Conservation (phyloP, 257 asterid genomes). For the Haberlea rhodopensis region DNA sequence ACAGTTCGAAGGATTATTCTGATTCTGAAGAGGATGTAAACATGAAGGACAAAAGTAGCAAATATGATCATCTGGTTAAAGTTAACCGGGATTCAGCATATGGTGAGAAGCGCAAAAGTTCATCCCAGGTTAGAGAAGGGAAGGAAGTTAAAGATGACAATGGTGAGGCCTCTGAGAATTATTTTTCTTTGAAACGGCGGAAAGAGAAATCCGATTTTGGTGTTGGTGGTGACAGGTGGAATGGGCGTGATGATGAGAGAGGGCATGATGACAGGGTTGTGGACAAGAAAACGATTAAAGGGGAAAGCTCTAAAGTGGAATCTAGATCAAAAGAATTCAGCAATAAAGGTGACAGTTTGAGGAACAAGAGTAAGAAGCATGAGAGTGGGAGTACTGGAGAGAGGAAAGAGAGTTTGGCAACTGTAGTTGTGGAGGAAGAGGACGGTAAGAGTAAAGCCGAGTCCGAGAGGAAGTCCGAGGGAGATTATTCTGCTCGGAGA, state of each 20-base stretch:
- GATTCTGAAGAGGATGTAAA: constrained; percentile 78
- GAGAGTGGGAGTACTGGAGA: constrained; percentile 61
- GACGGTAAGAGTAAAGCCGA: constrained; percentile 63
- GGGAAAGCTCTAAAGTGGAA: constrained; percentile 51
- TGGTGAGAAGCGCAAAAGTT: constrained; percentile 78
- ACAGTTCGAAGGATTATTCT: constrained; percentile 76
- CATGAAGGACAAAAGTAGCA: constrained; percentile 56
- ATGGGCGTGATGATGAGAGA: constrained; percentile 65
- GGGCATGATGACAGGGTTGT: constrained; percentile 39
- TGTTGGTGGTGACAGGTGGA: constrained; percentile 71
- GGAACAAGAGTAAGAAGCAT: constrained; percentile 59
- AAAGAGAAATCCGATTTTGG: constrained; percentile 57
- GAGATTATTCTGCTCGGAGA: constrained; percentile 66
- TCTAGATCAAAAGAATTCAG: constrained; percentile 49
- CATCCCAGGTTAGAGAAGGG: constrained; percentile 55
- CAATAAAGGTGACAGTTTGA: constrained; percentile 44
- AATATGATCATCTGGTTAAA: constrained; percentile 52
- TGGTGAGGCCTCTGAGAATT: constrained; percentile 72
- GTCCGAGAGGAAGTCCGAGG: constrained; percentile 77
- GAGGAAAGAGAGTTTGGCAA: constrained; percentile 37
- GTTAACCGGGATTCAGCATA: constrained; percentile 58
- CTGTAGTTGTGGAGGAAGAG: constrained; percentile 55
- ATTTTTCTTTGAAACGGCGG: constrained; percentile 70
- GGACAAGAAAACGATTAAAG: constrained; percentile 47
- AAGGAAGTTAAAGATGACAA: constrained; percentile 59